These are phyloP conservation scores for Jatropha multifida DNA, from an alignment of 441 rosid genomes.

Conservation along the genomic window DNA sequence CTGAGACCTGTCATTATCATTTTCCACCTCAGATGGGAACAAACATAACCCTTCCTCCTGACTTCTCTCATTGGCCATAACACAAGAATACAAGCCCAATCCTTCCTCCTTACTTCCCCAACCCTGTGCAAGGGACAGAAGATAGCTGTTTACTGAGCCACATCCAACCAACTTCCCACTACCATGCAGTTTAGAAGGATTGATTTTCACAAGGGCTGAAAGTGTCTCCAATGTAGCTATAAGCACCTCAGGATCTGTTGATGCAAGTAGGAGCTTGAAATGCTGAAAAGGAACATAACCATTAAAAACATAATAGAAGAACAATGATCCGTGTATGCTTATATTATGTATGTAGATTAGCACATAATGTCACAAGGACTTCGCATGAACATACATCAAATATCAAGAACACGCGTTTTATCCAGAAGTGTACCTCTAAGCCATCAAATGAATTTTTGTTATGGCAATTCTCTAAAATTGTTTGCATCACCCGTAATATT, in stretches of 20 bases:
- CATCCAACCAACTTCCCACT: constrained; percentile 87
- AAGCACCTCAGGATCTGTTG: constrained; percentile 95
- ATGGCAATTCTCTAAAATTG: constrained; percentile 87
- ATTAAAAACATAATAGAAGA: constrained; percentile 24
- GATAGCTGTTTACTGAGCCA: constrained; percentile 78
- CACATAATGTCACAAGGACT: constrained; percentile 5
- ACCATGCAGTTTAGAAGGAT: constrained; percentile 87
- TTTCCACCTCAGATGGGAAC: constrained; percentile 76
- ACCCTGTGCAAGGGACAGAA: constrained; percentile 91
- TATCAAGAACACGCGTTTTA: not conserved
- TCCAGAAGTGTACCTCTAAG: constrained; percentile 63
- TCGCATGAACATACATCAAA: not conserved
- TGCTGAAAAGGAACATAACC: constrained; percentile 52
- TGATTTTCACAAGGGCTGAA: constrained; percentile 85
- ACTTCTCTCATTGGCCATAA: constrained; percentile 84
- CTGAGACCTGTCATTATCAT: constrained; percentile 59
- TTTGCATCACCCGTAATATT: constrained; percentile 90
- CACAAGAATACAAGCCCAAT: constrained; percentile 91
- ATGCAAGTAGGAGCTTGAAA: constrained; percentile 89
- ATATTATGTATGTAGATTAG: not conserved
- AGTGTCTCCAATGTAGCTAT: constrained; percentile 90
- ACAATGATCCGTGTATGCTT: constrained; percentile 1
- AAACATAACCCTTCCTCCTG: constrained; percentile 84
- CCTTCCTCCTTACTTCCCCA: constrained; percentile 99
- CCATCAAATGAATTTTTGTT: constrained; percentile 95